Conservation (phyloP, 345 rosid genomes). For the Excoecaria cochinchinensis region DNA sequence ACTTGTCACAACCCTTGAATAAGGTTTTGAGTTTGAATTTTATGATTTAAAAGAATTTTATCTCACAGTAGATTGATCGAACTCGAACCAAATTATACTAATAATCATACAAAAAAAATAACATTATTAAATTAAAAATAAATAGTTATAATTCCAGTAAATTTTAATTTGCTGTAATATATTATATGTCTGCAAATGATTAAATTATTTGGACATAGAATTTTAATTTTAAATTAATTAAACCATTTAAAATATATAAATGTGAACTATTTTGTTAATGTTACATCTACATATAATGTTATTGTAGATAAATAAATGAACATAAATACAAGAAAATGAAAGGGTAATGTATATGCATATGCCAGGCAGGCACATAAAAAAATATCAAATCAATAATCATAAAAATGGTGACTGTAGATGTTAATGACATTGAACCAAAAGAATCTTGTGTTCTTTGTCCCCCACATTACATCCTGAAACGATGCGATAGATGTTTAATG, state of each 20-base stretch:
- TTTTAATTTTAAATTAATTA: too few relatives aligned
- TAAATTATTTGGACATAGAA: too few relatives aligned
- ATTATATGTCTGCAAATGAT: too few relatives aligned
- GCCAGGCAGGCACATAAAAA: background rate
- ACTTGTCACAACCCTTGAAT: too few relatives aligned
- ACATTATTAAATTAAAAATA: background rate
- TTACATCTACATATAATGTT: too few relatives aligned
- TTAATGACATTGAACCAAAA: constrained; percentile 9
- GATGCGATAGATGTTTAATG: background rate
- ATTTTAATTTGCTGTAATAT: background rate
- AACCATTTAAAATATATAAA: too few relatives aligned
- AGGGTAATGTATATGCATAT: background rate
- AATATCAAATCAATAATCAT: constrained; percentile 10
- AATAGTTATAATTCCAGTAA: background rate
- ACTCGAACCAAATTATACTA: too few relatives aligned
- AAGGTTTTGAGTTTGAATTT: too few relatives aligned
- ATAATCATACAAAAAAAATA: too few relatives aligned
- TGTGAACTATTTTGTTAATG: too few relatives aligned
- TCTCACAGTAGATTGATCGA: too few relatives aligned
- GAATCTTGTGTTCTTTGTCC: constrained; percentile 2
- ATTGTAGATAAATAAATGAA: background rate
- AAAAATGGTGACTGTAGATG: background rate
- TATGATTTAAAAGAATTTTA: too few relatives aligned
- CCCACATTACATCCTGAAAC: background rate
- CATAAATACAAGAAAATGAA: background rate